These are phyloP conservation scores for Mycena leptocephala DNA, from an alignment of 768 basidiomycete genomes.

Conservation along the genomic window DNA sequence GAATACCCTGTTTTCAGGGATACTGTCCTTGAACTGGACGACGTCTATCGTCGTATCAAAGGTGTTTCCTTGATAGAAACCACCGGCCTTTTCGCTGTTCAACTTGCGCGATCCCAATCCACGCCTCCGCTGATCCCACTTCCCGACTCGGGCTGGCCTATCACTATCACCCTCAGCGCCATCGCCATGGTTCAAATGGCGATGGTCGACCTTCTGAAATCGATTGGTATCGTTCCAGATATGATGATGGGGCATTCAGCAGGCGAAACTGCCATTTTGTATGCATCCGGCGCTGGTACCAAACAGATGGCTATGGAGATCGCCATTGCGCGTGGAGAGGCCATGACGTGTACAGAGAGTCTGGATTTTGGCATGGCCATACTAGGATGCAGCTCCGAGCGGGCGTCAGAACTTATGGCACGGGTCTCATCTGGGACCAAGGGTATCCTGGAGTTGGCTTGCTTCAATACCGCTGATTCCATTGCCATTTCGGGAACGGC, in stretches of 20 bases:
- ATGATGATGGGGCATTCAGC: conserved; percentile 53
- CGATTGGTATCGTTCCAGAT: conserved; percentile 44
- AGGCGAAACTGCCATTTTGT: conserved; percentile 52
- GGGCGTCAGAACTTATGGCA: neutral
- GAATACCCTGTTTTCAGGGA: conserved; percentile 45
- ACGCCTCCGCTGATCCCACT: neutral
- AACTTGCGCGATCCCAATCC: neutral
- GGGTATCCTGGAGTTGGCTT: conserved; percentile 42
- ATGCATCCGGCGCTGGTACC: conserved; percentile 49
- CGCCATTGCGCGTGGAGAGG: conserved; percentile 49
- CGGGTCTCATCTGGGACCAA: neutral
- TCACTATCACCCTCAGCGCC: conserved; percentile 42
- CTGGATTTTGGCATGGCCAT: conserved; percentile 26
- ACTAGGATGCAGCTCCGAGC: neutral
- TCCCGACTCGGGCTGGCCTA: conserved; percentile 21
- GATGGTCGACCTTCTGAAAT: conserved; percentile 45
- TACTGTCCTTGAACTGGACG: conserved; percentile 47
- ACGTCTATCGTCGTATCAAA: conserved; percentile 33
- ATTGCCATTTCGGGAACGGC: conserved; percentile 45
- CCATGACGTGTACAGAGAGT: conserved; percentile 39
- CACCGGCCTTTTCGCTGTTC: conserved; percentile 47
- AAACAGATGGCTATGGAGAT: conserved; percentile 50
- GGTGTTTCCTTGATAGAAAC: conserved; percentile 46
- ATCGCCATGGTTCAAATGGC: conserved; percentile 54
- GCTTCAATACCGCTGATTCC: conserved; percentile 49